phyloP scores from a whole-genome alignment of 495 filamentous ascomycete species.

The Cetradonia linearis region DNA sequence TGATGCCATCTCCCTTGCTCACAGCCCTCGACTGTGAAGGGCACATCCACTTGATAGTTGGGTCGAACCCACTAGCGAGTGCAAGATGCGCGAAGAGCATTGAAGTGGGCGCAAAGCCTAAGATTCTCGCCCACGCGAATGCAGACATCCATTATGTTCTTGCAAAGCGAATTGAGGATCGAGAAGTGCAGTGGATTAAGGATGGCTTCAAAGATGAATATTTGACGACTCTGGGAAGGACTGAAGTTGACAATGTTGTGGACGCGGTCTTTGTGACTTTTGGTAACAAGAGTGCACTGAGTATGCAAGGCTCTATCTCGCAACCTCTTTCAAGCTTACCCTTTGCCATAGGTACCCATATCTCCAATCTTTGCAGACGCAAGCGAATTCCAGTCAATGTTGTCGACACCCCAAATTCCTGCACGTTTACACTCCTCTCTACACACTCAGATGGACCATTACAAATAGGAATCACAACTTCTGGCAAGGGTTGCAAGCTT shows the following conservation, averaged over 20 bases:
- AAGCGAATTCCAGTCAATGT: constrained; percentile 90
- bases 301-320: constrained; percentile 18
- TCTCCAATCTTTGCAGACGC: constrained; percentile 65
- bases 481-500: constrained; percentile 89
- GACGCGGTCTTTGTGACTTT: constrained; percentile 87
- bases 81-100: constrained; percentile 71
- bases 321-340: neutral
- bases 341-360: constrained; percentile 44
- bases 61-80: constrained; percentile 76
- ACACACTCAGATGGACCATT: constrained; percentile 83
- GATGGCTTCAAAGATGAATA: constrained; percentile 64
- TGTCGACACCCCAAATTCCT: constrained; percentile 76
- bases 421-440: constrained; percentile 80
- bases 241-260: constrained; percentile 67
- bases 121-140: constrained; percentile 64
- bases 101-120: constrained; percentile 75
- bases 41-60: constrained; percentile 79
- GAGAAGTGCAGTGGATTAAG: constrained; percentile 60
- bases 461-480: constrained; percentile 92
- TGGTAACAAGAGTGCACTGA: constrained; percentile 41
- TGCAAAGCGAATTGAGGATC: constrained; percentile 59
- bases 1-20: constrained; percentile 46
- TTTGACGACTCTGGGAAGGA: constrained; percentile 62
- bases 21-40: constrained; percentile 63
- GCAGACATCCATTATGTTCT: constrained; percentile 60